Conservation (phyloP, 129 eudicot species). For the Flaveria sonorensis region DNA sequence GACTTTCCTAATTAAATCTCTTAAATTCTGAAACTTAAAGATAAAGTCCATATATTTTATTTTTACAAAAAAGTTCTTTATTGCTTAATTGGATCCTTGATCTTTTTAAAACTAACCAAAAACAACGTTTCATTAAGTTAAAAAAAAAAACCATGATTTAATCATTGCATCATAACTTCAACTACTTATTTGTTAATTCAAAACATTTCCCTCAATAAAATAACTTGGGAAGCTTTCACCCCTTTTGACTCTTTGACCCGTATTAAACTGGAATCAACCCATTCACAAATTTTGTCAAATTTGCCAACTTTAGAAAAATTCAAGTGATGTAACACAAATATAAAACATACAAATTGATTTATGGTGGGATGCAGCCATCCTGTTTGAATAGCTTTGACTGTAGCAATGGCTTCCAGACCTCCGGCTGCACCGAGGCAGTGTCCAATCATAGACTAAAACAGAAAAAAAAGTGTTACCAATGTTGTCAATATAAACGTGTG, state of each 20-base stretch:
- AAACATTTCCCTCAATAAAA: not conserved
- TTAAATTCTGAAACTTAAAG: no score
- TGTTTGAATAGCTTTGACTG: slow-evolving; percentile 79
- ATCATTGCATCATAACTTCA: not conserved
- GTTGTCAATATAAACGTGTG: not conserved
- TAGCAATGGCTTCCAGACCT: slow-evolving; percentile 94
- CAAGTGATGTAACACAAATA: not conserved
- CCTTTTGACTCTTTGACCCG: not conserved
- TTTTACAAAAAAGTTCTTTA: no score
- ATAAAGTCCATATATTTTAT: no score
- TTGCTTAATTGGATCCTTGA: not conserved
- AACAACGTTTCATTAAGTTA: not conserved
- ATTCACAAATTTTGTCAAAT: not conserved
- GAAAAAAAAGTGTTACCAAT: not conserved
- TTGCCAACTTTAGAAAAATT: not conserved
- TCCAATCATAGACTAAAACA: slow-evolving; percentile 88
- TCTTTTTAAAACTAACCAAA: no score
- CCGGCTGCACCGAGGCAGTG: slow-evolving; percentile 99
- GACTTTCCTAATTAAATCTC: not conserved
- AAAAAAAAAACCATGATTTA: not conserved
- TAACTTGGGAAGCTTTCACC: not conserved
- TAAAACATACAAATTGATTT: slow-evolving; percentile 77
- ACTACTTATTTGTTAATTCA: not conserved
- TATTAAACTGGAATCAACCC: not conserved
- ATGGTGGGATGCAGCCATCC: slow-evolving; percentile 98